Base-by-base conservation (phyloP, 2,329 filamentous ascomycete species). In the Cryoendolithus antarcticus region DNA sequence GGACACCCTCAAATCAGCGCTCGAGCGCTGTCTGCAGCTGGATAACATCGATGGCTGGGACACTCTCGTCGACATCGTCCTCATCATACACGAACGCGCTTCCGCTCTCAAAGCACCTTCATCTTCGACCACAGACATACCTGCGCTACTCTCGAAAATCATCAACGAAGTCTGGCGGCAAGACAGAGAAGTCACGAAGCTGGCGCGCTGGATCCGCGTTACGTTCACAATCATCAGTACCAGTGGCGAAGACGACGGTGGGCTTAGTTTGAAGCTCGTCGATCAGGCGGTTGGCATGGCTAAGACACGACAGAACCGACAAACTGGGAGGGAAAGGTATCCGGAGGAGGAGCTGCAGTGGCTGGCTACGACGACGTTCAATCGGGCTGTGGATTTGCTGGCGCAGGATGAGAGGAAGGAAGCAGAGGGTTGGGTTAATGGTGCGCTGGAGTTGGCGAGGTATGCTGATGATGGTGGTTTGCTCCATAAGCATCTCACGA, bases 191-290 rank as follows among this genome's bases (percentile, higher is more conserved):
- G 65, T 67, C 4, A 54, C 57, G 1, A 77, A 75, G 48, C 64
- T 93, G 1, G 74, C 82, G 5, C 81, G 80, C 50, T 93, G 91
- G 64, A 72, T 89, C 34, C 75, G 84, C 1, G 86, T 82, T 49
- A 66, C 91, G 2, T 82, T 89, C 47, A 80, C 82, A 44, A 66
- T 76, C 1, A 19, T 19, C 15, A 19, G 15, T 5, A 19, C 15
- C 15, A 19, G 15, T 19, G 27, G 11, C 3, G 2, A 37, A n/a
- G 63, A 71, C 4, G 70, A 77, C 34, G 31, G 29, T 6, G 37
- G 38, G 10, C 48, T 56, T 34, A 44, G 45, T 2, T 37, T 54
- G 11, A 50, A 53, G 40, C 66, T 86, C 3, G 61, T 86, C 6
- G 70, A 77, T n/a, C 77, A 86, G 52, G 73, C 76, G 1, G 66